Percentiles rank a stretch among this genome's conserved stretches.
Conservation (phyloP, 805 yeast genomes). For the Ogataea pignaliae region DNA sequence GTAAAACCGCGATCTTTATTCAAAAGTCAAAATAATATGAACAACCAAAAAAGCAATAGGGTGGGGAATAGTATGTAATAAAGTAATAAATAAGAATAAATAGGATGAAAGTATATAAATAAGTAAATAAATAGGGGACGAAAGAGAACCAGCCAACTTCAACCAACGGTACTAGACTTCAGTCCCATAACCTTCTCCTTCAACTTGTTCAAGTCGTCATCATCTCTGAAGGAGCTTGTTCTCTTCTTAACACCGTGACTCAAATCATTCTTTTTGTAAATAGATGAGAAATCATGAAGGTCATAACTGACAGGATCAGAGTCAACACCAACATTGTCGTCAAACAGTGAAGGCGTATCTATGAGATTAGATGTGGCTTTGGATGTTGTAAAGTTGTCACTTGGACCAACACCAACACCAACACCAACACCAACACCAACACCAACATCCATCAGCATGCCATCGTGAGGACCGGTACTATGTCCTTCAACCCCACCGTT, state of each 20-base stretch:
- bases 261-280: conserved; percentile 1
- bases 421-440: not conserved
- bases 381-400: too few species aligned
- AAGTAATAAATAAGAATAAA: conserved; percentile 1
- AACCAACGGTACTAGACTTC: conserved; percentile 18
- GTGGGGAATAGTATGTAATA: not conserved
- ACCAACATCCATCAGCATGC: not conserved
- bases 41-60: too few species aligned
- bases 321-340: not conserved
- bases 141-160: conserved; percentile 1
- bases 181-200: conserved; percentile 27
- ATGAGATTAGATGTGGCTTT: too few species aligned
- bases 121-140: conserved; percentile 2
- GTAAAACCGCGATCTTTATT: not conserved
- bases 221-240: conserved; percentile 23
- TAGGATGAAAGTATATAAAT: too few species aligned
- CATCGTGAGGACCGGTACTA: not conserved
- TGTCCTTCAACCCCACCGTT: not conserved
- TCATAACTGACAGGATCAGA: not conserved
- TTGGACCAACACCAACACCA: not conserved
- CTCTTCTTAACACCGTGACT: conserved; percentile 5
- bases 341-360: not conserved
- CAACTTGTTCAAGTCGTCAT: conserved; percentile 26
- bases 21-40: too few species aligned
- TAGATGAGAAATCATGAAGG: conserved; percentile 2